Evolutionary conservation across 2,329 filamentous ascomycete species (phyloP).

Genomic region (Colletotrichum lentis): DNA sequence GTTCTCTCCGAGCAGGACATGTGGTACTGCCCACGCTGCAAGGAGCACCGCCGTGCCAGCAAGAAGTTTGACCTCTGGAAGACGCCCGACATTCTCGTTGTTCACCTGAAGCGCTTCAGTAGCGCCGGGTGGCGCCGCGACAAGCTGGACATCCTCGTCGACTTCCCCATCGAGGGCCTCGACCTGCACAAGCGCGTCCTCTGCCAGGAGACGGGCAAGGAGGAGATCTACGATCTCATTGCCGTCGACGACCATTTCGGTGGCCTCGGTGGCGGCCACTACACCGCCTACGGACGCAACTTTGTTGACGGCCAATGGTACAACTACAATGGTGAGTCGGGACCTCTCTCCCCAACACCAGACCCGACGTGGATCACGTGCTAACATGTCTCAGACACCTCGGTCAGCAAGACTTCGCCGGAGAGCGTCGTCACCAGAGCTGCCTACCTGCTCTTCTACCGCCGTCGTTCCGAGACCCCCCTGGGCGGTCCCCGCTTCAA

Average conservation of each 20-base stretch:
- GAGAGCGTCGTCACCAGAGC: conserved; percentile 73
- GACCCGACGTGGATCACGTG: conserved; percentile 7
- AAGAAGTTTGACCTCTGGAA: conserved; percentile 99
- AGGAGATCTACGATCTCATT: conserved; percentile 89
- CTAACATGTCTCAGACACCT: conserved; percentile 72
- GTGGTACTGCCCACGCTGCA: conserved; percentile 97
- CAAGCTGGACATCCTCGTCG: conserved; percentile 89
- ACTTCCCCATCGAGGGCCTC: conserved; percentile 88
- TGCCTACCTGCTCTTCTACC: conserved; percentile 96
- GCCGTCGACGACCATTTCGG: conserved; percentile 97
- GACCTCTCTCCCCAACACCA: too few relatives aligned
- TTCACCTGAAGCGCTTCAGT: conserved; percentile 96
- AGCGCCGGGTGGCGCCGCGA: conserved; percentile 82
- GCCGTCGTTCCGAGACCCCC: conserved; percentile 77
- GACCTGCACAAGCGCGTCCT: conserved; percentile 84
- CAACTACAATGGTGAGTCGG: conserved; percentile 85
- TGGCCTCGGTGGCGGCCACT: conserved; percentile 91
- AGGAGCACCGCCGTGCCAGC: conserved; percentile 88
- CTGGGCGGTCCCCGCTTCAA: conserved; percentile 82
- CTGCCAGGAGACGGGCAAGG: conserved; percentile 80
- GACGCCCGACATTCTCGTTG: conserved; percentile 90
- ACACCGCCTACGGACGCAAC: conserved; percentile 93
- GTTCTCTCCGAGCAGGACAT: conserved; percentile 93
- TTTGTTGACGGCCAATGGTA: conserved; percentile 92
- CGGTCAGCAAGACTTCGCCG: conserved; percentile 69